Conservation (phyloP, 306 rosid genomes). For the Cucumis melo region DNA sequence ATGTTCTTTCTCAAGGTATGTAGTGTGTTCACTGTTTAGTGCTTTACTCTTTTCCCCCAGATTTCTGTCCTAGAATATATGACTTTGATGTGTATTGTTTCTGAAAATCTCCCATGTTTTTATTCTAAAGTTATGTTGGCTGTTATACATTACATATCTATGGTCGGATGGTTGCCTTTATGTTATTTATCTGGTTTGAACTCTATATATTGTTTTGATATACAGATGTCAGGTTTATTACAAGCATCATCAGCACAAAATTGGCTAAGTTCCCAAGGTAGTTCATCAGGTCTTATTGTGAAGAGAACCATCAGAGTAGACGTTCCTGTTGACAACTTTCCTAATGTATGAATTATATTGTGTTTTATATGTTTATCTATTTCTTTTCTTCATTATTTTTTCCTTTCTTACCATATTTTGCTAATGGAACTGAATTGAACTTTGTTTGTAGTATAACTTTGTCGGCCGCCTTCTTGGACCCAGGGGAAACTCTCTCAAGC, state of each 20-base stretch:
- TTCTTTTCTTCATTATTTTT: not conserved
- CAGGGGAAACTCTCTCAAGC: conserved; percentile 94
- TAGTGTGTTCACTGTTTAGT: not conserved
- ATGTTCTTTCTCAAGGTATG: conserved; percentile 7
- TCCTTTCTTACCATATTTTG: not conserved
- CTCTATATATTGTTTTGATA: conserved; percentile 13
- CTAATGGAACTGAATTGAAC: conserved; percentile 20
- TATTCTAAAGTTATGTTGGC: not conserved
- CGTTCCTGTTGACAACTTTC: conserved; percentile 70
- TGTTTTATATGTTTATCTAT: not conserved
- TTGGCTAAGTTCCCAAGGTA: conserved; percentile 68
- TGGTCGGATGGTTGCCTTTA: not conserved
- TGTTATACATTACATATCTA: not conserved
- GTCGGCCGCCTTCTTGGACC: conserved; percentile 99
- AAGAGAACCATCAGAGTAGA: conserved; percentile 92
- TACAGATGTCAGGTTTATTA: conserved; percentile 70
- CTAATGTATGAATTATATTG: conserved; percentile 38
- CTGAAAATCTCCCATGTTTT: not conserved
- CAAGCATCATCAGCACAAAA: conserved; percentile 58
- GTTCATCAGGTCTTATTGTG: conserved; percentile 77
- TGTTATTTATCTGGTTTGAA: conserved; percentile 17
- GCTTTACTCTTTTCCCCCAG: not conserved
- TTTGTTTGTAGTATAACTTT: conserved; percentile 64
- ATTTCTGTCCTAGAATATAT: not conserved
- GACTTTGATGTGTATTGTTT: not conserved